Base-by-base conservation (phyloP, 176 grass and related monocot species). In the Poa annua region DNA sequence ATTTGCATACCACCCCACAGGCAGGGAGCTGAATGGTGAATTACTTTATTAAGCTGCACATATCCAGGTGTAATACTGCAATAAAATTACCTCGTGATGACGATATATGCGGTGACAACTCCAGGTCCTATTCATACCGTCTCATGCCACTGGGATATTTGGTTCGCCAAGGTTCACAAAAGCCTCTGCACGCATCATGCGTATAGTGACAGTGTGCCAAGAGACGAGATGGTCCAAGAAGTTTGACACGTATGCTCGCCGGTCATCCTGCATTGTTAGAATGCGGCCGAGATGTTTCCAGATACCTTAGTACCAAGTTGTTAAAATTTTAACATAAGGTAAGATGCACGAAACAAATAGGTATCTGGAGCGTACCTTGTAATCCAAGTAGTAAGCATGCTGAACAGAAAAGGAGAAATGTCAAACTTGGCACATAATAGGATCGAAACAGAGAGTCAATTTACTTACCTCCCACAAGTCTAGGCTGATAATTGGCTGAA, bases 81-180 rank as follows among this genome's bases (percentile, higher is more conserved):
- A 35, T 48, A 22, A 8, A 32, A 22, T 90, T 86, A 90, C 88
- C 66, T 86, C 26, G 2, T 49, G 57, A 75, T 50, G 38, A 57
- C 7, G 29, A 74, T 4, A 83, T 11, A 26, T 39, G 8, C 5
- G 0, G 49, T 26, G 50, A 56, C 1, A 65, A 65, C 71, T 7
- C 47, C 21, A 79, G 21, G 56, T 55, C 22, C 22, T 48, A 41
- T 86, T 17, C 22, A 19, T 52, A 59, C 15, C 32, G 66, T 73
- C 26, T 90, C 67, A 87, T 53, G 88, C 88, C 59, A 88, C 96
- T 26, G 96, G 93, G 69, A 99, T 90, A 74, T 81, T 99, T 73
- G 96, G 96, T 76, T 99, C 96, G 10, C 93, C 93, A 54, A 99
- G 93, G 71, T 99, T 96, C 63, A 99, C 89, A 86, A 98, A 99